Conservation (phyloP, 106 monocot species). For the Dioscorea alata region DNA sequence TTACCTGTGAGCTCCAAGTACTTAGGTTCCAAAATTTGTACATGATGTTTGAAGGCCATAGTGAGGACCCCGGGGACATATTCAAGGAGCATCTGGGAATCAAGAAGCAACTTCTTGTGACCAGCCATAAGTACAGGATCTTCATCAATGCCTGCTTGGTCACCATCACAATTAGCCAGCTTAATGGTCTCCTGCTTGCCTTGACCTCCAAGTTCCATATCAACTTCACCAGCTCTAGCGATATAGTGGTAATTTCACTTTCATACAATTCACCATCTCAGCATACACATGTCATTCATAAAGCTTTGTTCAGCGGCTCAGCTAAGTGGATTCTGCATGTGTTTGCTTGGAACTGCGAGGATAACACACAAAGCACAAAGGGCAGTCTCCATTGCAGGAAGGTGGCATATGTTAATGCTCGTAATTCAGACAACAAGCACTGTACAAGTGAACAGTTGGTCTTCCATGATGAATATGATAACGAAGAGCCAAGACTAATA, state of each 20-base stretch:
- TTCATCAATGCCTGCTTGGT: constrained; percentile 66
- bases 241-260: constrained; percentile 45
- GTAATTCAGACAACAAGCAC: constrained; percentile 1
- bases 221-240: constrained; percentile 65
- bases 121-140: constrained; percentile 63
- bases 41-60: constrained; percentile 40
- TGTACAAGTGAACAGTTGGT: too few relatives aligned
- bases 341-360: constrained; percentile 68
- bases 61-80: constrained; percentile 18
- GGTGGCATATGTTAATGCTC: constrained; percentile 64
- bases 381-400: constrained; percentile 50
- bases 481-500: too few relatives aligned
- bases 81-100: constrained; percentile 66
- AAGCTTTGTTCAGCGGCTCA: constrained; percentile 77
- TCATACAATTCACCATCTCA: too few relatives aligned
- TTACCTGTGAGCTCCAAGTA: constrained; percentile 87
- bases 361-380: constrained; percentile 82
- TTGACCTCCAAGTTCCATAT: constrained; percentile 35
- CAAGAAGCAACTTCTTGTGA: constrained; percentile 45
- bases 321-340: constrained; percentile 76
- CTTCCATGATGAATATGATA: too few relatives aligned
- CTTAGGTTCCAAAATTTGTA: constrained; percentile 64
- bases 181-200: constrained; percentile 46
- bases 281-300: not conserved
- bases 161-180: constrained; percentile 64